phyloP scores from a whole-genome alignment of 208 protist genomes.

The Endotrypanum monterogeii region DNA sequence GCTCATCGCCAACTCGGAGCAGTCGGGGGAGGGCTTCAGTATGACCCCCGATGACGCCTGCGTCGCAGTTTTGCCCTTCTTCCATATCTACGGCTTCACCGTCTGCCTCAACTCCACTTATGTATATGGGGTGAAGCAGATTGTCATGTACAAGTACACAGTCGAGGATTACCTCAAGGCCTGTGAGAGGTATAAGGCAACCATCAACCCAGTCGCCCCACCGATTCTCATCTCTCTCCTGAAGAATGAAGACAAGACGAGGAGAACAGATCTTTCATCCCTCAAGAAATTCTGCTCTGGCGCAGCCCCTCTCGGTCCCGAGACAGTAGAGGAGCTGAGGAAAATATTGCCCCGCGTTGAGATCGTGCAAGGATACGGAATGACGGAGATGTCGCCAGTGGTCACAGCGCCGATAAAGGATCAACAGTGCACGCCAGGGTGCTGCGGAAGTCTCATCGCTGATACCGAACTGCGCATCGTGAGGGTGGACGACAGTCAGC shows the following conservation, averaged over 20 bases:
- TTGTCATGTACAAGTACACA: conserved; percentile 64
- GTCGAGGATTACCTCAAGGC: conserved; percentile 41
- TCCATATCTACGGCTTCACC: conserved; percentile 87
- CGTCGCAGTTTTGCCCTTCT: conserved; percentile 71
- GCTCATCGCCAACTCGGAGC: conserved; percentile 34
- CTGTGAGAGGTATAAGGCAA: conserved; percentile 59
- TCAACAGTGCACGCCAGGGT: background rate
- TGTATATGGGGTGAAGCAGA: conserved; percentile 27
- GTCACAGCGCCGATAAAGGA: conserved; percentile 16
- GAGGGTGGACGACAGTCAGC: conserved; percentile 36
- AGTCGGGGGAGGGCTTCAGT: conserved; percentile 20
- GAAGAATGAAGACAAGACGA: conserved; percentile 50
- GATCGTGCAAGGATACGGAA: conserved; percentile 73
- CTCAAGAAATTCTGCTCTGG: conserved; percentile 41
- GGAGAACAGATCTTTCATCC: conserved; percentile 34
- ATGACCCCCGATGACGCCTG: conserved; percentile 28
- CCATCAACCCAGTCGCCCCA: conserved; percentile 64
- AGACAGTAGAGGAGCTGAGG: conserved; percentile 36
- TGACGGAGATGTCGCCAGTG: conserved; percentile 79
- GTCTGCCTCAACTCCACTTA: conserved; percentile 38
- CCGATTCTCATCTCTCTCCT: conserved; percentile 72
- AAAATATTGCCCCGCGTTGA: conserved; percentile 16
- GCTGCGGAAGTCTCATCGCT: conserved; percentile 25
- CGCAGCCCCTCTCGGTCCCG: conserved; percentile 59
- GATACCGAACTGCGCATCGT: conserved; percentile 53